Base-by-base conservation (phyloP, 2,329 filamentous ascomycete species). In the Ascosphaera apis region DNA sequence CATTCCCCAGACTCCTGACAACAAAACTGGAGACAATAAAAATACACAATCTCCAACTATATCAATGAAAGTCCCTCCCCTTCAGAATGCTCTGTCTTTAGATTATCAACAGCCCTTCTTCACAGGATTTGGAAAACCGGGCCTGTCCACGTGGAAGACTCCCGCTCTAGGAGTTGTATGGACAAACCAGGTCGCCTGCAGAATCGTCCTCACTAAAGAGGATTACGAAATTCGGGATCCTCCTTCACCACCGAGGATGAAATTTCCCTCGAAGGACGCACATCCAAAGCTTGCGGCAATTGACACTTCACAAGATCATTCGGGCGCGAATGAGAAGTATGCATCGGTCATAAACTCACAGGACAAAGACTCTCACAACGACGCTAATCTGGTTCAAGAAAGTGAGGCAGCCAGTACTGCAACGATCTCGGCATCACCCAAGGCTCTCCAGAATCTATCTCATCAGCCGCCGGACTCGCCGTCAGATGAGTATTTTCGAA, bases 61-160 rank as follows among this genome's bases (percentile, higher is more conserved):
- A 17, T 6, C n/a, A 6, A 51, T 42, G 47, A 50, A 15, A 44
- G 40, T 55, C 28, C 46, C 52, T 2, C 46, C 46, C 12, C 50
- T 52, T 13, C 52, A 50, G 31, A 63, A 69, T 9, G 69, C 74
- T 0, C 62, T 93, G 27, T 67, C 70, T 21, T 67, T 93, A 6
- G 76, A 91, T 46, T 79, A 93, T 54, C 86, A 95, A 55, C 82
- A 93, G 53, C 69, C 79, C 31, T 93, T 84, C 70, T 91, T 93
- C 56, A 91, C 84, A 3, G 84, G 88, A 42, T 93, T 88, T 86
- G 83, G 86, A 15, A 80, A 91, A 52, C 64, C 72, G 38, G 58
- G 65, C 12, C 47, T 55, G 17, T 58, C 15, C 8, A 17, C 30
- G 40, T 17, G 37, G 37, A 95, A 93, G 56, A 92, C 80, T 0